These are phyloP conservation scores for Syzygium oleosum DNA, from an alignment of 345 rosid species.

Conservation along the genomic window DNA sequence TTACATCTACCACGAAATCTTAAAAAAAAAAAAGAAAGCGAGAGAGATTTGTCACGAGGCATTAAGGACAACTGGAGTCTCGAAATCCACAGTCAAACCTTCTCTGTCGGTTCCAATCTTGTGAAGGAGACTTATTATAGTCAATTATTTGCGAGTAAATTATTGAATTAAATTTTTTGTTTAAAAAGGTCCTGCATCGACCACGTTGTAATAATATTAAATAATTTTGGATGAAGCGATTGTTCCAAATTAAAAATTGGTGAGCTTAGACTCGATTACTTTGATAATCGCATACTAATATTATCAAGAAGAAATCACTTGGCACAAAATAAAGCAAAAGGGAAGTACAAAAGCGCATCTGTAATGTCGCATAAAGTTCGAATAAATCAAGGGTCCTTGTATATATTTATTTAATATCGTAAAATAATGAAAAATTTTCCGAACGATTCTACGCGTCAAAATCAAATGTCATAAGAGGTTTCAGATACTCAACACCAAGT, in stretches of 20 bases:
- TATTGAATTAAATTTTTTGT: background rate
- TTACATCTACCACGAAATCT: background rate
- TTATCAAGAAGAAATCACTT: background rate
- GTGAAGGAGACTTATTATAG: background rate
- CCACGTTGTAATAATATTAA: background rate
- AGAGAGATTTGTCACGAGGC: background rate
- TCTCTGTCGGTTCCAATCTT: background rate
- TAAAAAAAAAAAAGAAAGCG: background rate
- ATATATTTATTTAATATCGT: background rate
- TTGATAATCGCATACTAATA: background rate
- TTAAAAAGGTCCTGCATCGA: background rate
- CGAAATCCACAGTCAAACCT: background rate
- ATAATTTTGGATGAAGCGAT: background rate
- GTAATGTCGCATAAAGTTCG: background rate
- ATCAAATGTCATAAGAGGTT: background rate
- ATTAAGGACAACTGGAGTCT: background rate
- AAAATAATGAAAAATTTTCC: background rate
- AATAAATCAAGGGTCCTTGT: too few relatives aligned
- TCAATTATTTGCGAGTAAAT: background rate
- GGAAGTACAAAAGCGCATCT: background rate
- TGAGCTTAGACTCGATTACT: background rate
- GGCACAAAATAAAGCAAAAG: background rate
- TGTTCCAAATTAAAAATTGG: background rate
- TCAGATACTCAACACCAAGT: background rate
- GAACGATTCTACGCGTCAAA: background rate